Evolutionary conservation across 192 early-diverging fungal genomes (phyloP).

Genomic region (Geranomyces michiganensis): DNA sequence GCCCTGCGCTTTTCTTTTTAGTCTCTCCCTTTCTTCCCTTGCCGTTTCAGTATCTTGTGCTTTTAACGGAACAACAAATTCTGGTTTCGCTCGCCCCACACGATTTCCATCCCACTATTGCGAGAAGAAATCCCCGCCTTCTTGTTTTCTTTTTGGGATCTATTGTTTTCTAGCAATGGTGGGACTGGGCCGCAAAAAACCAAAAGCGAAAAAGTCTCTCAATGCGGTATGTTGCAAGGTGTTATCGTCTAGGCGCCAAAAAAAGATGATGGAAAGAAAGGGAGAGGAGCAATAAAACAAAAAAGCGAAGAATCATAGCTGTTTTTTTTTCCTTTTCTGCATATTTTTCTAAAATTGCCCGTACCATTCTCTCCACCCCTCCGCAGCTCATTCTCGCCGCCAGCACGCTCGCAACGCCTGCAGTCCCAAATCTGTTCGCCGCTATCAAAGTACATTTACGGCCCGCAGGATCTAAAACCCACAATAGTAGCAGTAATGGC

Average conservation of each 20-base stretch:
- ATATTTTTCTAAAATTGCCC: not conserved
- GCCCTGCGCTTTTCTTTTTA: too few relatives aligned
- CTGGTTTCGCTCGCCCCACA: too few relatives aligned
- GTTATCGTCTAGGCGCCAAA: too few relatives aligned
- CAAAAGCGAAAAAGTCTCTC: constrained; percentile 36
- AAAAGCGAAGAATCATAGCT: not conserved
- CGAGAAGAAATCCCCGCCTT: too few relatives aligned
- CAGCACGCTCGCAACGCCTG: constrained; percentile 29
- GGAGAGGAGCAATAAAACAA: too few relatives aligned
- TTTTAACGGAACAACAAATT: too few relatives aligned
- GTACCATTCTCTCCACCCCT: not conserved
- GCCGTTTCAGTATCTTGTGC: too few relatives aligned
- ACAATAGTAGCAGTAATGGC: not conserved
- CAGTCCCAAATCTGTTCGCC: constrained; percentile 32
- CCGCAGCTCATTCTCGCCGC: constrained; percentile 43
- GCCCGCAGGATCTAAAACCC: constrained; percentile 15
- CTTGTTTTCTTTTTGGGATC: too few relatives aligned
- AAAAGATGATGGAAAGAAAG: too few relatives aligned
- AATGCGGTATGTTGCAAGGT: constrained; percentile 30
- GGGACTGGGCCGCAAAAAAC: constrained; percentile 18
- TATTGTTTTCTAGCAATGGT: constrained; percentile 1
- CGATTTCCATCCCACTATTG: too few relatives aligned
- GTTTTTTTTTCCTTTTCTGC: not conserved
- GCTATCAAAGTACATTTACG: constrained; percentile 31
- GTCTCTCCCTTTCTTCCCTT: too few relatives aligned